Percentiles rank a stretch among this genome's conserved stretches.
phyloP scores from a whole-genome alignment of 768 basidiomycete species.

The Suillus cothurnatus region DNA sequence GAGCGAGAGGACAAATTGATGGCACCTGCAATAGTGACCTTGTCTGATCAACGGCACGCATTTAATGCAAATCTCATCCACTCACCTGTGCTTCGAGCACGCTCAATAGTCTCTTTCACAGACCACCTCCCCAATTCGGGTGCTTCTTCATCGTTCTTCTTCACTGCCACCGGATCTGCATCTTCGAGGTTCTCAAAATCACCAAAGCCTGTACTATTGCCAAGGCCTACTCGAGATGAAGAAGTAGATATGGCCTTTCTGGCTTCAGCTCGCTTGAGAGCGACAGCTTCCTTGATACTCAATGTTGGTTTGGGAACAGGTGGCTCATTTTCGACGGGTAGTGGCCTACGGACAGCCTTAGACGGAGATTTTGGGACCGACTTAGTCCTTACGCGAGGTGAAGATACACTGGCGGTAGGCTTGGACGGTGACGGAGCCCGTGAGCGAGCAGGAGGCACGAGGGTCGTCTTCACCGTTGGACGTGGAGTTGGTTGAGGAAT shows the following conservation, averaged over 20 bases:
- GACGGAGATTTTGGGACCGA: conserved; percentile 38
- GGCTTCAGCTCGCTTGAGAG: conserved; percentile 75
- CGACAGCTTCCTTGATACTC: conserved; percentile 78
- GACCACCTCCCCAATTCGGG: conserved; percentile 61
- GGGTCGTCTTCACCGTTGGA: conserved; percentile 29
- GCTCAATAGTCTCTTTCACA: conserved; percentile 74
- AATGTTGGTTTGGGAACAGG: conserved; percentile 37
- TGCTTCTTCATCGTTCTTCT: conserved; percentile 48
- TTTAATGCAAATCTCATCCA: conserved; percentile 35
- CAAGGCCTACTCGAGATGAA: conserved; percentile 20
- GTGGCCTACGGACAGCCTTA: conserved; percentile 28
- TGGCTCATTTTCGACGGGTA: conserved; percentile 20
- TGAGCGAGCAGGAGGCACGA: conserved; percentile 32
- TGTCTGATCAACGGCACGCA: conserved; percentile 46
- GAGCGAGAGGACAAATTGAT: conserved; percentile 77
- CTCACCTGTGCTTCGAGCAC: conserved; percentile 76
- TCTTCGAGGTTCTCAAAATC: conserved; percentile 51
- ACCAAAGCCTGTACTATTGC: conserved; percentile 28
- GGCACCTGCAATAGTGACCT: conserved; percentile 54
- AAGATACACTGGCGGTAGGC: conserved; percentile 27
- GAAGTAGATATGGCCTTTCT: conserved; percentile 52
- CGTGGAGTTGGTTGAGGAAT: conserved; percentile 40
- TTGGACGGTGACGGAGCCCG: conserved; percentile 34
- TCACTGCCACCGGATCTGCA: conserved; percentile 26
- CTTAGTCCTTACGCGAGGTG: conserved; percentile 39